Evolutionary conservation across 2,329 filamentous ascomycete genomes (phyloP).

Genomic region (Colletotrichum godetiae): DNA sequence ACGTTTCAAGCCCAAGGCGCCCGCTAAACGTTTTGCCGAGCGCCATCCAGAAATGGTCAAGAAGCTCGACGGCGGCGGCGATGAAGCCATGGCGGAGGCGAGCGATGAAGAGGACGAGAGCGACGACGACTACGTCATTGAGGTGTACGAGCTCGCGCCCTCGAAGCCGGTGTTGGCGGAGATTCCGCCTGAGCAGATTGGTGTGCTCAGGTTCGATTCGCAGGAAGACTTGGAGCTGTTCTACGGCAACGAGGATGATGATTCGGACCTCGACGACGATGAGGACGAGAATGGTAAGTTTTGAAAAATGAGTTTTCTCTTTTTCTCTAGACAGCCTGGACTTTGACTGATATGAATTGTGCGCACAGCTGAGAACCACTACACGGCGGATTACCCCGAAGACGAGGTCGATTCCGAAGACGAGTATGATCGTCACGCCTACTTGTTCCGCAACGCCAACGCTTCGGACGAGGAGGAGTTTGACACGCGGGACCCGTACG

Average conservation of each 20-base stretch:
- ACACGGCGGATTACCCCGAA: slow-evolving; percentile 83
- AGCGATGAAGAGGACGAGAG: slow-evolving; percentile 56
- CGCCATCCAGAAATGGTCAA: slow-evolving; percentile 59
- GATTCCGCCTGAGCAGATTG: slow-evolving; percentile 62
- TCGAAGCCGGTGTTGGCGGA: slow-evolving; percentile 59
- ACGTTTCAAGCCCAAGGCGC: slow-evolving; percentile 68
- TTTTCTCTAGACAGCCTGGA: too few species aligned
- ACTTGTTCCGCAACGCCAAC: slow-evolving; percentile 64
- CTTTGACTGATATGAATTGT: neutral
- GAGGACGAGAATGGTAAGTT: slow-evolving; percentile 73
- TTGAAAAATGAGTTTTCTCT: too few species aligned
- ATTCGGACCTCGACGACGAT: slow-evolving; percentile 73
- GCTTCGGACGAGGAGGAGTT: slow-evolving; percentile 68
- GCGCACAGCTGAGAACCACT: slow-evolving; percentile 77
- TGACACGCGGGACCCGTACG: slow-evolving; percentile 52
- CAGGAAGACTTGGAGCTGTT: slow-evolving; percentile 71
- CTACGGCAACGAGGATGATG: slow-evolving; percentile 68
- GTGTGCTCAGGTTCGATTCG: slow-evolving; percentile 66
- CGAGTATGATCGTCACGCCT: slow-evolving; percentile 63
- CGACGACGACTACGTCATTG: slow-evolving; percentile 71
- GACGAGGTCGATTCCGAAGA: slow-evolving; percentile 79
- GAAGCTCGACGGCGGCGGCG: slow-evolving; percentile 38
- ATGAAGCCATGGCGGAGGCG: slow-evolving; percentile 51
- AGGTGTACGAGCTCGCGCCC: slow-evolving; percentile 73
- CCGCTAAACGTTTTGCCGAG: slow-evolving; percentile 65